These are phyloP conservation scores for Apiotrichum sp. DNA, from an alignment of 1,284 basidiomycete genomes.

Conservation along the genomic window DNA sequence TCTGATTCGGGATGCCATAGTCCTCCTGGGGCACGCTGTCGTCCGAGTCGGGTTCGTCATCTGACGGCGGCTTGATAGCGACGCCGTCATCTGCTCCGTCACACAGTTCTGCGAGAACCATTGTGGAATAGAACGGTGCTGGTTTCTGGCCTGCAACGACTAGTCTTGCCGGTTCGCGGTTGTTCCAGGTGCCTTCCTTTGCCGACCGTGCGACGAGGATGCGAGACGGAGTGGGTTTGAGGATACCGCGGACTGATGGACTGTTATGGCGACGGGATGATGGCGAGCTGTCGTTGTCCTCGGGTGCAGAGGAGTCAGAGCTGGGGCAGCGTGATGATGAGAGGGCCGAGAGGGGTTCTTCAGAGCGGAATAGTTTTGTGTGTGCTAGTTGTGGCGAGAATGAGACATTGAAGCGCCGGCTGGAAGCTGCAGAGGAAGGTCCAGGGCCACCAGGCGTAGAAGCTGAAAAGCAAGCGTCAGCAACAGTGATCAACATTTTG, in stretches of 20 bases:
- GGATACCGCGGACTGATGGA: slow-evolving; percentile 22
- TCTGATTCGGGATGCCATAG: background rate
- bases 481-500: no score
- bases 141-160: slow-evolving; percentile 31
- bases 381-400: slow-evolving; percentile 32
- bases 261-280: background rate
- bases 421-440: background rate
- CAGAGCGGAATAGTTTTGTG: slow-evolving; percentile 33
- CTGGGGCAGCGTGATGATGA: no score
- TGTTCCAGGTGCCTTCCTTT: slow-evolving; percentile 42
- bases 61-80: background rate
- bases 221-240: slow-evolving; percentile 25
- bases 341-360: slow-evolving; percentile 16
- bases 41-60: slow-evolving; percentile 29
- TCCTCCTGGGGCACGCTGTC: slow-evolving; percentile 12
- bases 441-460: background rate
- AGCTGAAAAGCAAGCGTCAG: no score
- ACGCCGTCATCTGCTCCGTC: slow-evolving; percentile 12
- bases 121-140: background rate
- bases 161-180: slow-evolving; percentile 39
- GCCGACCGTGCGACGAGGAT: slow-evolving; percentile 39
- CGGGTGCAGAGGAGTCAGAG: no score
- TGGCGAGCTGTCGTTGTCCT: background rate
- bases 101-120: slow-evolving; percentile 10
- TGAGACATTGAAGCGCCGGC: slow-evolving; percentile 17